Conservation (phyloP, 2,329 filamentous ascomycete genomes). For the Helotiales sp. region DNA sequence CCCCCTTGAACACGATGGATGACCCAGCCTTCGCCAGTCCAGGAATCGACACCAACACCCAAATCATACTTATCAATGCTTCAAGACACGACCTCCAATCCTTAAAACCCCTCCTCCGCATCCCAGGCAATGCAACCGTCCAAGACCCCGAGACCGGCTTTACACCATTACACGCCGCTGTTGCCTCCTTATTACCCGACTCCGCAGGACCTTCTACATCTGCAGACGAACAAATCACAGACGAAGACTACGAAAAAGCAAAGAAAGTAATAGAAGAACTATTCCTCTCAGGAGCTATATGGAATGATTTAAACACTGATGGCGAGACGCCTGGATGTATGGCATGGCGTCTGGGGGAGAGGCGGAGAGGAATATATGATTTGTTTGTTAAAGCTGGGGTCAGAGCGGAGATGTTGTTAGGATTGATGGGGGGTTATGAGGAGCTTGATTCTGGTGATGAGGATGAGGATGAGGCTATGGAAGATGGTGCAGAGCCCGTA, state of each 20-base stretch:
- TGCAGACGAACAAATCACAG: slow-evolving; percentile 21
- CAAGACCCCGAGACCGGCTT: slow-evolving; percentile 84
- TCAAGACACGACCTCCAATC: slow-evolving; percentile 54
- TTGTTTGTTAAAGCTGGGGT: slow-evolving; percentile 88
- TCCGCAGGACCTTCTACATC: not conserved
- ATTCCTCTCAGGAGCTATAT: slow-evolving; percentile 87
- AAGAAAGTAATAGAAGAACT: slow-evolving; percentile 71
- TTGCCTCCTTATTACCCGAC: slow-evolving; percentile 65
- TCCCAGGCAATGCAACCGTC: slow-evolving; percentile 61
- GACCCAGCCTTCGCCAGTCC: slow-evolving; percentile 27
- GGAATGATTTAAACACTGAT: slow-evolving; percentile 89
- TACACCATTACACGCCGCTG: slow-evolving; percentile 86
- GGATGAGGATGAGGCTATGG: slow-evolving; percentile 34
- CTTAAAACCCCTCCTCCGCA: slow-evolving; percentile 34
- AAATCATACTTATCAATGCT: slow-evolving; percentile 65
- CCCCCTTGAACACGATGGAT: slow-evolving; percentile 27
- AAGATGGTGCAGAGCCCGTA: slow-evolving; percentile 34
- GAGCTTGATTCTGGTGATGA: slow-evolving; percentile 51
- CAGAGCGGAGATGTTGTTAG: slow-evolving; percentile 83
- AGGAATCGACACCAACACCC: slow-evolving; percentile 37
- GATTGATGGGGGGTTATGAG: slow-evolving; percentile 80
- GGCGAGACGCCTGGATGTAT: slow-evolving; percentile 92
- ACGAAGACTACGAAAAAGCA: slow-evolving; percentile 55
- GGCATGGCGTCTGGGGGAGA: slow-evolving; percentile 68
- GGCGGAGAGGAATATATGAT: slow-evolving; percentile 68